Evolutionary conservation across 2,329 filamentous ascomycete genomes (phyloP).

Genomic region (Teratosphaeria nubilosa): DNA sequence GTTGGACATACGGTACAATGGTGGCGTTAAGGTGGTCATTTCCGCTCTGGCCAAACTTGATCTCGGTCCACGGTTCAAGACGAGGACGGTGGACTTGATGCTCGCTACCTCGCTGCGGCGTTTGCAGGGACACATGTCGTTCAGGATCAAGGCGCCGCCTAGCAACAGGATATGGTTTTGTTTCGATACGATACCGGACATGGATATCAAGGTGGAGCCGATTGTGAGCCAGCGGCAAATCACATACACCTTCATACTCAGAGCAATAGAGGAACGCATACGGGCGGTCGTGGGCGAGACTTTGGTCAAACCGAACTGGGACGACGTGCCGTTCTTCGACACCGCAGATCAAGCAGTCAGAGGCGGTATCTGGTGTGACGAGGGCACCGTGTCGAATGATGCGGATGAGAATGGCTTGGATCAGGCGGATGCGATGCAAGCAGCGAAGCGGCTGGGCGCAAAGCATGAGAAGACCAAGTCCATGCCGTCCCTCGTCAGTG

Average conservation of each 20-base stretch:
- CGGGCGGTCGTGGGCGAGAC: slow-evolving; percentile 90
- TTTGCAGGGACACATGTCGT: slow-evolving; percentile 71
- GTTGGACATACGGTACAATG: slow-evolving; percentile 77
- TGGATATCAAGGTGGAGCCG: slow-evolving; percentile 89
- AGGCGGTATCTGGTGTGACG: slow-evolving; percentile 67
- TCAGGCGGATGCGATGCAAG: slow-evolving; percentile 1
- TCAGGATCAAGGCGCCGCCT: slow-evolving; percentile 87
- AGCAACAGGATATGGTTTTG: slow-evolving; percentile 95
- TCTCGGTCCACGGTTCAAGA: slow-evolving; percentile 77
- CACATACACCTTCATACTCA: slow-evolving; percentile 82
- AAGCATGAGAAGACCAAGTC: slow-evolving; percentile 17
- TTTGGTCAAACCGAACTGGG: slow-evolving; percentile 87
- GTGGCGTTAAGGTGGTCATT: slow-evolving; percentile 81
- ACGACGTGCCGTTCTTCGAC: slow-evolving; percentile 83
- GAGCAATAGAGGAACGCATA: slow-evolving; percentile 89
- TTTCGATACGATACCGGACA: slow-evolving; percentile 86
- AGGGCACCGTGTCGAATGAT: slow-evolving; percentile 17
- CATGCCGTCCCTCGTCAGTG: slow-evolving; percentile 11
- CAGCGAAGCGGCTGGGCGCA: background rate
- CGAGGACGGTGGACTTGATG: slow-evolving; percentile 78
- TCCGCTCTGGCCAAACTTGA: slow-evolving; percentile 90
- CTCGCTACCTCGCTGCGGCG: slow-evolving; percentile 77
- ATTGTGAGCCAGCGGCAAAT: slow-evolving; percentile 93
- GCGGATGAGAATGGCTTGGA: background rate
- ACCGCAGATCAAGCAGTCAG: slow-evolving; percentile 69